Evolutionary conservation across 108 stramenopile species (phyloP).

Genomic region (Cyclotella baltica): DNA sequence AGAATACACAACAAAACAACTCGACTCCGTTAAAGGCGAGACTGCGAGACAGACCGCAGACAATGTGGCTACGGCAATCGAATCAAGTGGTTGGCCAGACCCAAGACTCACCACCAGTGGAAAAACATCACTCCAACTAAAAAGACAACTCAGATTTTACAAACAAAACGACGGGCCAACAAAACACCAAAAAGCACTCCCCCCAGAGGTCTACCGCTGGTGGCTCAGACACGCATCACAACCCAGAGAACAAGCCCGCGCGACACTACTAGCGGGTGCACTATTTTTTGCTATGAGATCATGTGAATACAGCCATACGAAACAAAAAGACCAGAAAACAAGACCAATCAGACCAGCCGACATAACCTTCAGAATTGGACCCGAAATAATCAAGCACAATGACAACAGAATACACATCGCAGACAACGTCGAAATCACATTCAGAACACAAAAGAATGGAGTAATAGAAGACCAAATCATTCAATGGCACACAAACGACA

Average conservation of each 20-base stretch:
- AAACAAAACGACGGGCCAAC: neutral
- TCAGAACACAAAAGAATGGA: slow-evolving; percentile 15
- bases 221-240: neutral
- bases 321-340: slow-evolving; percentile 7
- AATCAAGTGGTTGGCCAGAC: slow-evolving; percentile 20
- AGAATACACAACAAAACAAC: neutral
- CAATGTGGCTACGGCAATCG: slow-evolving; percentile 4
- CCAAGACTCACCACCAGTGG: neutral
- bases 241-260: slow-evolving; percentile 16
- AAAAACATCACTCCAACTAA: neutral
- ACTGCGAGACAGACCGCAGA: slow-evolving; percentile 9
- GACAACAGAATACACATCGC: slow-evolving; percentile 8
- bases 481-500: neutral
- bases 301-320: slow-evolving; percentile 18
- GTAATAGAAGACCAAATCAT: slow-evolving; percentile 2
- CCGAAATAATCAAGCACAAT: neutral
- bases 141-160: slow-evolving; percentile 1
- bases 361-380: slow-evolving; percentile 15
- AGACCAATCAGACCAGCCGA: slow-evolving; percentile 2
- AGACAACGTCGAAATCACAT: neutral
- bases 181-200: slow-evolving; percentile 28
- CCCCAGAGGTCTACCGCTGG: slow-evolving; percentile 18
- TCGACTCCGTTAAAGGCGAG: slow-evolving; percentile 8
- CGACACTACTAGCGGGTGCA: slow-evolving; percentile 2
- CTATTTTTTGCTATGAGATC: slow-evolving; percentile 35